Evolutionary conservation across 2,329 filamentous ascomycete species (phyloP).

Genomic region (Leptoxyphium fumago): DNA sequence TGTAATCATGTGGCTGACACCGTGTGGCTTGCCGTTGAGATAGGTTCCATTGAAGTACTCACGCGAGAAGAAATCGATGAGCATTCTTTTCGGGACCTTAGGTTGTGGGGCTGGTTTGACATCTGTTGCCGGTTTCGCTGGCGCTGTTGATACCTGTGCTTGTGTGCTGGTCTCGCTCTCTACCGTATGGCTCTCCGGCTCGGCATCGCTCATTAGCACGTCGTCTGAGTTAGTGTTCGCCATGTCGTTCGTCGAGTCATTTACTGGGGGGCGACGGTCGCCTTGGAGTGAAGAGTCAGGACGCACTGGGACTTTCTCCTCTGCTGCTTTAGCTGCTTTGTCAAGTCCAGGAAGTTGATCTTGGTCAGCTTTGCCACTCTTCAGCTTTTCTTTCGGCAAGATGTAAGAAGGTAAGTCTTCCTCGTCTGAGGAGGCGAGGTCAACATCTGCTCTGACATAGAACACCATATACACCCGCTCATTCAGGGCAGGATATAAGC

Average conservation of each 20-base stretch:
- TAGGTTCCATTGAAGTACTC: constrained; percentile 43
- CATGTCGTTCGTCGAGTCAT: not conserved
- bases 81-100: constrained; percentile 20
- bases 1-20: constrained; percentile 38
- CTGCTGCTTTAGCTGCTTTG: not conserved
- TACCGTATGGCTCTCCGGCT: constrained; percentile 2
- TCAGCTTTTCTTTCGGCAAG: not conserved
- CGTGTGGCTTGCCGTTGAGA: constrained; percentile 35
- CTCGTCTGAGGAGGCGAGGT: constrained; percentile 20
- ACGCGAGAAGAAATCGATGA: constrained; percentile 38
- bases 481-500: constrained; percentile 1
- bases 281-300: not conserved
- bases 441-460: constrained; percentile 39
- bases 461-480: constrained; percentile 39
- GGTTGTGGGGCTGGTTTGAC: constrained; percentile 5
- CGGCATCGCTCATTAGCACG: constrained; percentile 17
- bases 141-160: constrained; percentile 17
- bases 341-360: not conserved
- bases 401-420: not conserved
- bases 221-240: constrained; percentile 9
- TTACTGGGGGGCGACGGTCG: not conserved
- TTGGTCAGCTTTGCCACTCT: not conserved
- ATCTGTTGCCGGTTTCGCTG: constrained; percentile 28
- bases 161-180: not conserved
- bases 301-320: not conserved